A percentile compares a stretch with the other conserved stretches of the same genome.
phyloP scores from a whole-genome alignment of 441 rosid genomes.

The Euphorbia corollata region DNA sequence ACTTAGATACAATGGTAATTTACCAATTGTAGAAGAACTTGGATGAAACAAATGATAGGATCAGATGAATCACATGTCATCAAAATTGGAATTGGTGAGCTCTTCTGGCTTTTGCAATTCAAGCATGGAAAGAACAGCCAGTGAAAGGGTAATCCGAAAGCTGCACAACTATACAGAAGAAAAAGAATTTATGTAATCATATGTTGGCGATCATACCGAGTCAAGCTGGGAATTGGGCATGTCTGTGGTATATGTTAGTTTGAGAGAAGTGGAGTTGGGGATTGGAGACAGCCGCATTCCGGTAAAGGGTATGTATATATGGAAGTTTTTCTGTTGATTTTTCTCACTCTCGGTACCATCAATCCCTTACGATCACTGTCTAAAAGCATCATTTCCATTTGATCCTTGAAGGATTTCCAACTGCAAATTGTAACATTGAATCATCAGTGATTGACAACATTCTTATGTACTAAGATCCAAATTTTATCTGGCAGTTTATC shows the following conservation, averaged over 20 bases:
- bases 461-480: not conserved
- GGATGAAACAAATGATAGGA: constrained; percentile 14
- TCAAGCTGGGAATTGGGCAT: constrained; percentile 23
- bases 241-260: constrained; percentile 24
- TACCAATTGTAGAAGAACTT: not conserved
- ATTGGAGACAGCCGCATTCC: constrained; percentile 70
- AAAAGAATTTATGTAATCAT: not conserved
- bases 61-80: constrained; percentile 12
- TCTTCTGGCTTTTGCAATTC: constrained; percentile 14
- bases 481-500: not conserved
- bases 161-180: constrained; percentile 19
- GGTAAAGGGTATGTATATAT: constrained; percentile 83
- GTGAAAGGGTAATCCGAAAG: not conserved
- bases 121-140: not conserved
- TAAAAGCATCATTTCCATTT: constrained; percentile 56
- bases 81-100: constrained; percentile 27
- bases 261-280: constrained; percentile 33
- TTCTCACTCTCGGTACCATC: constrained; percentile 66
- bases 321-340: constrained; percentile 79
- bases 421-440: constrained; percentile 37
- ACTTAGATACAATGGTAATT: not conserved
- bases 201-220: constrained; percentile 21
- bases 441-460: constrained; percentile 4
- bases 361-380: constrained; percentile 80
- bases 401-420: constrained; percentile 62